Base-by-base conservation (phyloP, 2,329 filamentous ascomycete genomes). In the Pseudogymnoascus sp. region DNA sequence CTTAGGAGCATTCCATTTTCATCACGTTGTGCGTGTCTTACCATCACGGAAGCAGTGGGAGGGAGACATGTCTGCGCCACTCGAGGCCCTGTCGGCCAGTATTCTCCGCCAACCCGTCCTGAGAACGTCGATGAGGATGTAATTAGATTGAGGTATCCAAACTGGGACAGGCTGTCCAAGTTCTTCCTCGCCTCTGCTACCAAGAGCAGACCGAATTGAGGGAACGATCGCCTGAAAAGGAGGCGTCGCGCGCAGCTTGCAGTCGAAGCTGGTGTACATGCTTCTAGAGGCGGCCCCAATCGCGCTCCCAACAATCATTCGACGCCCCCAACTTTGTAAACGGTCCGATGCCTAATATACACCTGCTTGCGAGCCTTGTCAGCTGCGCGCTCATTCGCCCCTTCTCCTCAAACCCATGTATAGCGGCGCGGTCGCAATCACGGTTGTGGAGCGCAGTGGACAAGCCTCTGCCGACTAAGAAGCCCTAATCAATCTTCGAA, bases 321-420 rank as follows among this genome's bases (percentile, higher is more conserved):
- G 23, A 28, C 23, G 23, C 45, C 45, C 23, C 45, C 45, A 52
- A 52, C 45, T 52, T 52, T 52, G 23, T 18, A 52, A 52, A 52
- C 45, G 45, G 45, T 52, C 45, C 45, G 45, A 52, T 52, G 45
- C 45, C 45, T 28, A 52, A 52, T 52, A 52, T 52, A 52, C 45
- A 52, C 9, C 23, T 52, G 26, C 23, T 30, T 52, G 23, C 45
- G 26, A 5, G n/a, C 45, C 9, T 12, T 9, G 45, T 52, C n/a
- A 12, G 45, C 23, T n/a, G 45, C 9, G 23, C 41, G 23, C 26
- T 52, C 45, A 52, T 52, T 52, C 45, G 45, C 23, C n/a, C 45
- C 9, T 9, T 48, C 26, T 9, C 26, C 26, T 30, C 23, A 52
- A 52, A 30, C 26, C 26, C 26, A 26, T 28, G 45, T n/a, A 52